Evolutionary conservation across 768 basidiomycete species (phyloP).

Genomic region (Suillus plorans): DNA sequence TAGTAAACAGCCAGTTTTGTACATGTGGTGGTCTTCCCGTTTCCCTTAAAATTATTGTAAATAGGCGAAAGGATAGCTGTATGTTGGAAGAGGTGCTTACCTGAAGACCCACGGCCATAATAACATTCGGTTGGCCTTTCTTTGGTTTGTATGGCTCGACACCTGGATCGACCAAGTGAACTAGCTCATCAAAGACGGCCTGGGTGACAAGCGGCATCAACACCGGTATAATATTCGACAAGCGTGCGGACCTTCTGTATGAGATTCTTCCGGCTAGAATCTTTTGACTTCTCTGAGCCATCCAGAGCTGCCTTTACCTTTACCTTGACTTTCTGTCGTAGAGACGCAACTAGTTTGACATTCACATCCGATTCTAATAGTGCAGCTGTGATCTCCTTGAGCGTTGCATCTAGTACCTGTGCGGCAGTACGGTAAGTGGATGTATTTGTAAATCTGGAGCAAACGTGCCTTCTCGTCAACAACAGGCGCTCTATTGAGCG

Average conservation of each 20-base stretch:
- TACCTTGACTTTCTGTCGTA: conserved; percentile 86
- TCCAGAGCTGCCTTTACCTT: conserved; percentile 86
- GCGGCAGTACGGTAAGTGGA: conserved; percentile 13
- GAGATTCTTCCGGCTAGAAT: conserved; percentile 79
- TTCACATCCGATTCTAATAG: conserved; percentile 97
- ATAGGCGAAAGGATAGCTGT: background rate
- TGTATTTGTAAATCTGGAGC: background rate
- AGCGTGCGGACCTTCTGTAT: conserved; percentile 76
- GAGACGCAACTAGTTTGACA: conserved; percentile 87
- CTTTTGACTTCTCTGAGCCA: conserved; percentile 69
- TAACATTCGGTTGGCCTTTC: conserved; percentile 90
- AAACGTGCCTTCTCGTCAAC: conserved; percentile 85
- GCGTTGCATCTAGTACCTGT: conserved; percentile 88
- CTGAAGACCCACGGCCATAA: conserved; percentile 98
- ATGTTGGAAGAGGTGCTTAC: conserved; percentile 39
- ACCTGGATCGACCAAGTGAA: conserved; percentile 91
- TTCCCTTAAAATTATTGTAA: conserved; percentile 58
- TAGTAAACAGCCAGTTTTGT: conserved; percentile 98
- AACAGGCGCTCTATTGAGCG: conserved; percentile 80
- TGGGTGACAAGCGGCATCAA: conserved; percentile 32
- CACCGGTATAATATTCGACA: background rate
- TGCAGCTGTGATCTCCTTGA: conserved; percentile 95
- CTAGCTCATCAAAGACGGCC: conserved; percentile 97
- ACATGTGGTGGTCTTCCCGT: conserved; percentile 98
- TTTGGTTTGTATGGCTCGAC: conserved; percentile 95